Evolutionary conservation across 768 basidiomycete species (phyloP).

Genomic region (Naematelia encephala): DNA sequence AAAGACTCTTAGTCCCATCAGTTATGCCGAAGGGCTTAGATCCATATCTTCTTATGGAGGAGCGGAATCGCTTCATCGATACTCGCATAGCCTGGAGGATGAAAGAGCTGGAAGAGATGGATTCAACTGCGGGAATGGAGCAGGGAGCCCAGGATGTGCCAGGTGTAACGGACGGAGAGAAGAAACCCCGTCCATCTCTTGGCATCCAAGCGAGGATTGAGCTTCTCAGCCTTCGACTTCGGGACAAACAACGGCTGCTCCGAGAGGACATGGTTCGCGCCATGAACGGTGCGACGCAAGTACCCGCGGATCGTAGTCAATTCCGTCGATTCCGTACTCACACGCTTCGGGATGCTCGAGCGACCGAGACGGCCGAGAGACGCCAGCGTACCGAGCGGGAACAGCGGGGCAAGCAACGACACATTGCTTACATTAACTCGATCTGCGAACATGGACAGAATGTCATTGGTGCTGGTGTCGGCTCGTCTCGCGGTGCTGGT

Average conservation of each 20-base stretch:
- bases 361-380: conserved; percentile 83
- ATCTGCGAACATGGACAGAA: conserved; percentile 81
- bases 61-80: conserved; percentile 86
- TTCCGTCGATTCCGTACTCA: conserved; percentile 85
- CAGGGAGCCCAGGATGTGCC: conserved; percentile 57
- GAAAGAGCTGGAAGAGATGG: conserved; percentile 69
- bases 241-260: conserved; percentile 86
- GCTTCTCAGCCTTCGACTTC: conserved; percentile 78
- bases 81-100: conserved; percentile 84
- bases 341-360: conserved; percentile 79
- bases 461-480: conserved; percentile 62
- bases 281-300: conserved; percentile 78
- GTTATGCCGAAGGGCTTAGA: conserved; percentile 89
- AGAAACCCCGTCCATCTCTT: conserved; percentile 47
- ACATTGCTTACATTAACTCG: conserved; percentile 83
- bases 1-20: conserved; percentile 75
- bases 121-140: conserved; percentile 72
- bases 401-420: conserved; percentile 90
- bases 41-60: conserved; percentile 82
- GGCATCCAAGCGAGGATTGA: conserved; percentile 84
- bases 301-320: conserved; percentile 85
- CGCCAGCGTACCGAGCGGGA: conserved; percentile 90
- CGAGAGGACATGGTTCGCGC: conserved; percentile 81
- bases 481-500: conserved; percentile 56
- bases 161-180: conserved; percentile 51